Conservation (phyloP, 306 rosid genomes). For the Cicer cuneatum region DNA sequence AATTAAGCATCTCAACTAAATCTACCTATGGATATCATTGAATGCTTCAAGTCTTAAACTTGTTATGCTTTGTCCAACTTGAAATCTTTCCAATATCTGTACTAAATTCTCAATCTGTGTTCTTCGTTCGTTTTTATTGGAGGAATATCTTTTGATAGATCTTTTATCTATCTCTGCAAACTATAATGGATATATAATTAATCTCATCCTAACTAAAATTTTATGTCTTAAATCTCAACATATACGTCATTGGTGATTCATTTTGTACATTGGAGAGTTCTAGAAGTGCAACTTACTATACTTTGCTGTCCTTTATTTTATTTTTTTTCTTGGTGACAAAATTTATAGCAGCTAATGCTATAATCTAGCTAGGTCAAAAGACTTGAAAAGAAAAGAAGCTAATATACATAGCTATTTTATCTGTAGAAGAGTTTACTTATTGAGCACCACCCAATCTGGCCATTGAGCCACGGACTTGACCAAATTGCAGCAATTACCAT, state of each 20-base stretch:
- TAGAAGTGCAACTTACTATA: slow-evolving; percentile 53
- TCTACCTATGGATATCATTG: slow-evolving; percentile 56
- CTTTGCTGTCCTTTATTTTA: slow-evolving; percentile 26
- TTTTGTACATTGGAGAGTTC: slow-evolving; percentile 43
- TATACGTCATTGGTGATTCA: slow-evolving; percentile 56
- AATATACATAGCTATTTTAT: slow-evolving; percentile 29
- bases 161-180: slow-evolving; percentile 40
- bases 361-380: slow-evolving; percentile 54
- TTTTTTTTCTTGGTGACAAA: slow-evolving; percentile 33
- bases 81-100: slow-evolving; percentile 72
- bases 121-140: slow-evolving; percentile 39
- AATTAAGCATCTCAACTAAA: slow-evolving; percentile 50
- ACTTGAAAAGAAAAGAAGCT: slow-evolving; percentile 19
- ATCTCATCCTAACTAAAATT: slow-evolving; percentile 38
- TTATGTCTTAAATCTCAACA: slow-evolving; percentile 45
- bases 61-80: slow-evolving; percentile 50
- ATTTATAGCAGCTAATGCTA: slow-evolving; percentile 35
- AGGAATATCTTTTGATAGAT: slow-evolving; percentile 69
- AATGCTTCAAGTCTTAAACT: slow-evolving; percentile 53
- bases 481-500: slow-evolving; percentile 59
- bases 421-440: slow-evolving; percentile 58
- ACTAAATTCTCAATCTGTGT: slow-evolving; percentile 59
- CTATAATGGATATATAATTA: slow-evolving; percentile 41
- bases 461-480: slow-evolving; percentile 92
- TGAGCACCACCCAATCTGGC: slow-evolving; percentile 79